Evolutionary conservation across 139 green algal genomes (phyloP).

Genomic region (Raphidocelis subcapitata): DNA sequence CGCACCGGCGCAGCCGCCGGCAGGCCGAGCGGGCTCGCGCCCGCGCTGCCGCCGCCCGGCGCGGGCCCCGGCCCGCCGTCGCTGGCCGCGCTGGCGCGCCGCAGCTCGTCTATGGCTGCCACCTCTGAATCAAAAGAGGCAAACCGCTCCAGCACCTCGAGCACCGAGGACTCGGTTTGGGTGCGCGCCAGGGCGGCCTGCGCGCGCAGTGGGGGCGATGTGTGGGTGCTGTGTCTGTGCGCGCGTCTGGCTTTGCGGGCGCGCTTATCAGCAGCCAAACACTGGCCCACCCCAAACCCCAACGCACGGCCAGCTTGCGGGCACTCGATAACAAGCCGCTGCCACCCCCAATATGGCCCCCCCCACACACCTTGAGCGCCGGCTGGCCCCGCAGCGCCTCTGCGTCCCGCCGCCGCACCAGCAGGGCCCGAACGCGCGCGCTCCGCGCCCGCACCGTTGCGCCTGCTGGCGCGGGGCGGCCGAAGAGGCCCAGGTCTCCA

Average conservation of each 20-base stretch:
- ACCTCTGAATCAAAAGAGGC: constrained; percentile 20
- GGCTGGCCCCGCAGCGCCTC: constrained; percentile 13
- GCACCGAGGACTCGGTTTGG: constrained; percentile 21
- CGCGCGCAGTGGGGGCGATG: no score
- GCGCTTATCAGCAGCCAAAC: no score
- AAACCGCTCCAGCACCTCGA: constrained; percentile 17
- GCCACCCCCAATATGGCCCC: no score
- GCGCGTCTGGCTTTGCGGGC: no score
- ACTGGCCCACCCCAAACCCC: no score
- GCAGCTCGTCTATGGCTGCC: constrained; percentile 18
- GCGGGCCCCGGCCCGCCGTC: constrained; percentile 14
- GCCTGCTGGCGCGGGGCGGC: not conserved
- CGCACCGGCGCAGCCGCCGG: no score
- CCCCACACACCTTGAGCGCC: not conserved
- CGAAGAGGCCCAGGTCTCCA: constrained; percentile 9
- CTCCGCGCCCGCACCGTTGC: constrained; percentile 15
- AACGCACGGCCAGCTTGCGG: no score
- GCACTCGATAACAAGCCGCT: no score
- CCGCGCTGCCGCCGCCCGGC: not conserved
- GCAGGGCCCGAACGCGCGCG: constrained; percentile 11
- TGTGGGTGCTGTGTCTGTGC: no score
- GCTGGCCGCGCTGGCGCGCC: constrained; percentile 12
- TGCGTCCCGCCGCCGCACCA: constrained; percentile 16
- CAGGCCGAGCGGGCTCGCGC: no score
- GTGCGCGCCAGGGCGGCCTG: constrained; percentile 12